Base-by-base conservation (phyloP, 2,329 filamentous ascomycete genomes). In the Cordyceps militaris region DNA sequence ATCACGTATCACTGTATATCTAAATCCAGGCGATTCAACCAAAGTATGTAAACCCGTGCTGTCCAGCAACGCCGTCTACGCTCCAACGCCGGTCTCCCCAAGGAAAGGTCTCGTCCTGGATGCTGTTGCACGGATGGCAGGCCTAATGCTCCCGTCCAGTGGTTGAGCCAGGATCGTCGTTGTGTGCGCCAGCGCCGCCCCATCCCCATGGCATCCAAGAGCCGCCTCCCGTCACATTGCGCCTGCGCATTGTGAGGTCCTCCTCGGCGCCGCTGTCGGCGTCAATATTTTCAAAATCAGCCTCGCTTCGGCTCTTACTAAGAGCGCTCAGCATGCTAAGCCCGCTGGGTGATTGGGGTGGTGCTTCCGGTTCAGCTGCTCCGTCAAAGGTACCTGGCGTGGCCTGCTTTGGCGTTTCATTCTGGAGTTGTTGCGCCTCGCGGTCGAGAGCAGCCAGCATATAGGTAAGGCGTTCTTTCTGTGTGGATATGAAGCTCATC, bases 251-350 rank as follows among this genome's bases (percentile, higher is more conserved):
- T 19, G 65, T 66, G 10, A 65, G 76, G 32, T 75, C 77, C 47
- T 82, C 81, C 66, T 83, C 85, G 26, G 75, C 75, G 10, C 79
- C 80, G 66, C 85, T 87, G 67, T 92, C 88, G 34, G 86, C 84
- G 61, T 94, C 88, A 63, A 95, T 89, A 69, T 90, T 89, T 67
- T 96, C 91, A 67, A 97, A 97, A 65, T 96, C 93, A 21, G 82
- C 83, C 69, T 96, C 91, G 70, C 89, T 95, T 62, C 85, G 85
- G 67, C 89, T 93, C 74, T 93, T 93, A 65, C 83, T 87, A 65
- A 96, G 73, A 3, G 77, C 83, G 61, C 79, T 81, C 65, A 72
- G 72, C 52, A 70, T 70, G 63, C 76, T 78, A 48, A 77, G 70
- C n/a, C 79, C 76, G 69, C 76, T 76, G 60, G 75, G 70, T 30